A percentile compares a stretch with the other conserved stretches of the same genome.
Evolutionary conservation across 23 red algal genomes (phyloP).

Genomic region (Rhodosorus marinus): DNA sequence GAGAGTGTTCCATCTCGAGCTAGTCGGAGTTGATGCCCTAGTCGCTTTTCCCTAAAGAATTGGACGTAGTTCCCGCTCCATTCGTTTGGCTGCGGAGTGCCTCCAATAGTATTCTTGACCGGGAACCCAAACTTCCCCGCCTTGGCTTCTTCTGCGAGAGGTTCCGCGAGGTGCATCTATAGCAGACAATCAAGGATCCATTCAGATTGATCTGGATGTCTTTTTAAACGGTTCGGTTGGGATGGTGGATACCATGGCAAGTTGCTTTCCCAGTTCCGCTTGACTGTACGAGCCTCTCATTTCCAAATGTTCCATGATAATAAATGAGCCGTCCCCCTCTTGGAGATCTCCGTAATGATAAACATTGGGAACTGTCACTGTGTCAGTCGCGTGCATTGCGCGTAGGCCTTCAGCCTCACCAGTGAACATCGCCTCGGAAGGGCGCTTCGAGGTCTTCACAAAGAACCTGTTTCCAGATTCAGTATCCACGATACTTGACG

Average conservation of each 20-base stretch:
- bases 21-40: slow-evolving; percentile 60
- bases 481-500: slow-evolving; percentile 19
- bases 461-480: slow-evolving; percentile 41
- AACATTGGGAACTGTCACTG: slow-evolving; percentile 37
- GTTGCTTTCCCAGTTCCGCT: slow-evolving; percentile 24
- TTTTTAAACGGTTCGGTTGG: too few species aligned
- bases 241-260: too few species aligned
- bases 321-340: slow-evolving; percentile 22
- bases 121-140: slow-evolving; percentile 36
- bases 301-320: slow-evolving; percentile 74
- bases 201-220: too few species aligned
- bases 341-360: slow-evolving; percentile 32
- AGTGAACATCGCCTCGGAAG: slow-evolving; percentile 55
- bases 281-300: slow-evolving; percentile 18
- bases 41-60: slow-evolving; percentile 76
- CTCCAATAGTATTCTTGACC: slow-evolving; percentile 53
- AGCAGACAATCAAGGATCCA: too few species aligned
- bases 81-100: slow-evolving; percentile 67
- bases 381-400: slow-evolving; percentile 49
- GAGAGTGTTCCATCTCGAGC: slow-evolving; percentile 22
- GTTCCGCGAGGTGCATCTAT: slow-evolving; percentile 73
- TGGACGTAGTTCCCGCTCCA: slow-evolving; percentile 81
- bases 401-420: slow-evolving; percentile 61
- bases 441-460: slow-evolving; percentile 37
- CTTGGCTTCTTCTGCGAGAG: slow-evolving; percentile 15